These are phyloP conservation scores for Allomyces arbusculus DNA, from an alignment of 192 early-diverging fungal species.

Conservation along the genomic window DNA sequence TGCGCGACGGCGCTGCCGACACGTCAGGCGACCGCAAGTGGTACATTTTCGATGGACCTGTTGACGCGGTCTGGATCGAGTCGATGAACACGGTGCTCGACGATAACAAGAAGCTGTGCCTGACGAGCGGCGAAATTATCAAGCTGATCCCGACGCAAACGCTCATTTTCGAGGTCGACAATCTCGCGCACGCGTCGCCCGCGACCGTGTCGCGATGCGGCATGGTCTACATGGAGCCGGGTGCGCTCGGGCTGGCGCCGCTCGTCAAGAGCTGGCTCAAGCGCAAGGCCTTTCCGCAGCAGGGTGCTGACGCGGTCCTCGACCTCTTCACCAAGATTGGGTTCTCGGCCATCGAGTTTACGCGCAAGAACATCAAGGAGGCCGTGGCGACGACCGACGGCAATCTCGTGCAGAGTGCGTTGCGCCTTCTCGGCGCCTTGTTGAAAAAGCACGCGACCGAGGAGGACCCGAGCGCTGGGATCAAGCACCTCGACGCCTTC, in stretches of 20 bases:
- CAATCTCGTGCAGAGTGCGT: constrained; percentile 45
- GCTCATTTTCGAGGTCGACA: constrained; percentile 99
- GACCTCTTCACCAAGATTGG: constrained; percentile 58
- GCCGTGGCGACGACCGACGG: constrained; percentile 50
- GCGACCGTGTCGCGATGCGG: constrained; percentile 98
- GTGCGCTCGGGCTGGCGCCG: constrained; percentile 58
- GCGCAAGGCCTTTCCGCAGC: constrained; percentile 58
- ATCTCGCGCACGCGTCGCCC: constrained; percentile 82
- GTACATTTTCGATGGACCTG: constrained; percentile 99
- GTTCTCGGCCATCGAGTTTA: neutral
- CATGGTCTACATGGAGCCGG: constrained; percentile 61
- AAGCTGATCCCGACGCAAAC: constrained; percentile 83
- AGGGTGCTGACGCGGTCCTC: constrained; percentile 47
- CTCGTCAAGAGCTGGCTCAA: constrained; percentile 61
- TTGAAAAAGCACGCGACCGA: constrained; percentile 79
- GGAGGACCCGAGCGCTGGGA: constrained; percentile 72
- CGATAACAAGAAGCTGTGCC: constrained; percentile 87
- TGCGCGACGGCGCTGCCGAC: constrained; percentile 92
- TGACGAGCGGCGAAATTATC: constrained; percentile 98
- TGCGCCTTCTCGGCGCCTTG: constrained; percentile 52
- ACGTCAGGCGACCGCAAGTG: constrained; percentile 85
- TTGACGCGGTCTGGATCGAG: constrained; percentile 99
- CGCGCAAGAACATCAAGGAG: constrained; percentile 45
- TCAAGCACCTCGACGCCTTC: constrained; percentile 54
- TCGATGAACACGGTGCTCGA: constrained; percentile 93